A percentile compares a stretch with the other conserved stretches of the same genome.
These are phyloP conservation scores for Dysphania ambrosioides DNA, from an alignment of 148 eudicot species.

Conservation along the genomic window DNA sequence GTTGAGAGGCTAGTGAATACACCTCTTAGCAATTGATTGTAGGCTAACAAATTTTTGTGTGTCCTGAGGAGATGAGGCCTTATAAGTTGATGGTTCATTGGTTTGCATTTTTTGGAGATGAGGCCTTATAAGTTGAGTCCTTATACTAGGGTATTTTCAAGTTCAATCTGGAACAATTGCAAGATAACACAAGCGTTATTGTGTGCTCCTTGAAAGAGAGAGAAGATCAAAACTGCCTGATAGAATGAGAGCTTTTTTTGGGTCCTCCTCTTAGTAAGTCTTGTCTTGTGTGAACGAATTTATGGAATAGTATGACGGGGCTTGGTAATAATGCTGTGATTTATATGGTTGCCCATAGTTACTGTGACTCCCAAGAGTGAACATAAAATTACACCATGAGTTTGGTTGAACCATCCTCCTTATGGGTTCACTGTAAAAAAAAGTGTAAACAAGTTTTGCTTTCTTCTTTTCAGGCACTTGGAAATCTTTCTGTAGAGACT, in stretches of 20 bases:
- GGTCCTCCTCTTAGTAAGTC: background rate
- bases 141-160: too few species aligned
- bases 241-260: background rate
- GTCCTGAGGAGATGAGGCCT: background rate
- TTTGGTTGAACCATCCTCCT: background rate
- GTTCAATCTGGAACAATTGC: too few species aligned
- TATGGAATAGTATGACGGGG: background rate
- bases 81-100: background rate
- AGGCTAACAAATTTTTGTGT: background rate
- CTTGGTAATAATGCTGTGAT: too few species aligned
- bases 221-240: too few species aligned
- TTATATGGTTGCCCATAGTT: background rate
- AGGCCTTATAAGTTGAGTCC: too few species aligned
- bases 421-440: too few species aligned
- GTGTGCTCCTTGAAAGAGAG: too few species aligned
- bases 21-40: background rate
- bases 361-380: background rate
- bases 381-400: background rate
- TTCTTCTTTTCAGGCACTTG: conserved; percentile 50
- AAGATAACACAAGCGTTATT: too few species aligned
- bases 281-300: background rate
- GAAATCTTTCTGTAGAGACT: conserved; percentile 76
- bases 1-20: too few species aligned
- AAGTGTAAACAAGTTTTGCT: conserved; percentile 1
- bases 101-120: too few species aligned